Evolutionary conservation across 495 filamentous ascomycete genomes (phyloP), one percentile per base, ranked within the genome.

Genomic region (Apiosordaria backusii): DNA sequence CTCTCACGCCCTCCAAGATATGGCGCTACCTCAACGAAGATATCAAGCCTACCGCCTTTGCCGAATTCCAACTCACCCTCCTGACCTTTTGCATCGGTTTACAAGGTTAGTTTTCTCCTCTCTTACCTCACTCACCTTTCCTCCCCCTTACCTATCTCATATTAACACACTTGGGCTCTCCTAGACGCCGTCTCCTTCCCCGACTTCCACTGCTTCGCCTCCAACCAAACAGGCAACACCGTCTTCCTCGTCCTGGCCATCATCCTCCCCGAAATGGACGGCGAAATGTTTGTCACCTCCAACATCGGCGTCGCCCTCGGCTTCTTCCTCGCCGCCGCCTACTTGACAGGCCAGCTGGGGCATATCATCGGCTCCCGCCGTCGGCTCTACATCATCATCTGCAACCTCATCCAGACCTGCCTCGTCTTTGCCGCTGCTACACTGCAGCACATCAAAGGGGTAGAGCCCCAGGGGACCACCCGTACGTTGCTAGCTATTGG

Each of bases 211-310:
- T 87, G 85, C 68, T 88, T 89, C 70, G 84, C 86, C 35, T 88
- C 85, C 35, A 88, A 88, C 74, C 85, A 89, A 69, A 88, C 87
- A 0, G 86, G 87, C 68, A 89, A 88, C 76, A 85, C 85, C 16
- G 81, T 89, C 55, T 82, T 83, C 68, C 75, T 83, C 15, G 72
- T 88, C 54, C 78, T 88, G 21, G 85, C 84, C 35, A 75, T 86
- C 57, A 79, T 79, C 50, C 68, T 84, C 27, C 82, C 85, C 16
- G 74, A 81, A 22, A 71, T 83, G 21, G 79, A 80, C 61, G 78
- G 78, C 54, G 74, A 80, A 27, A 76, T 79, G 72, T 84, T 85
- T 71, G 67, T 75, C 61, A 77, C 83, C 53, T 63, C 78, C 60
- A 86, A 86, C 69, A 86, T 87, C 62, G 84, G 76, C 35, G 65